phyloP scores from a whole-genome alignment of 2,329 filamentous ascomycete genomes.

The Penicillium sp. region DNA sequence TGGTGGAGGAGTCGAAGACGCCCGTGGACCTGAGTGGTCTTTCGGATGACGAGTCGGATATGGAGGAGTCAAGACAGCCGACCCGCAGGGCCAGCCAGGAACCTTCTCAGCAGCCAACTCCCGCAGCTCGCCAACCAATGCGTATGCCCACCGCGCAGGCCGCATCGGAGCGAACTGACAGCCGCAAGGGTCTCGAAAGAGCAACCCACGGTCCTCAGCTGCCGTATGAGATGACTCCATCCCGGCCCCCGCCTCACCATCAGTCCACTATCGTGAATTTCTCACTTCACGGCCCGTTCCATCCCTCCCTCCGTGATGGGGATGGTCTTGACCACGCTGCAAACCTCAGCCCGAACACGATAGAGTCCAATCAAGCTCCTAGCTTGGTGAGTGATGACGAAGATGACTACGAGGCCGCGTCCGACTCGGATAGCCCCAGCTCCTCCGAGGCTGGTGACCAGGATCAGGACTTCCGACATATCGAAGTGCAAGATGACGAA shows the following conservation, averaged over 20 bases:
- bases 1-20: slow-evolving; percentile 56
- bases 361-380: slow-evolving; percentile 72
- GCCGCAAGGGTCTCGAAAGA: slow-evolving; percentile 56
- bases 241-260: slow-evolving; percentile 31
- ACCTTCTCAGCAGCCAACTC: slow-evolving; percentile 19
- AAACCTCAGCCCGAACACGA: slow-evolving; percentile 67
- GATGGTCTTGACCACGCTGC: slow-evolving; percentile 44
- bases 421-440: slow-evolving; percentile 58
- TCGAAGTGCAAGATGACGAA: slow-evolving; percentile 48
- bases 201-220: slow-evolving; percentile 39
- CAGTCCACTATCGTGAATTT: slow-evolving; percentile 24
- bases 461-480: slow-evolving; percentile 47
- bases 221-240: slow-evolving; percentile 41
- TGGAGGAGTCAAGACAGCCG: slow-evolving; percentile 31
- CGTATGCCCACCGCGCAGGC: slow-evolving; percentile 56
- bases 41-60: slow-evolving; percentile 41
- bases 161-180: slow-evolving; percentile 51
- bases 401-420: slow-evolving; percentile 69
- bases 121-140: slow-evolving; percentile 51
- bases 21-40: slow-evolving; percentile 40
- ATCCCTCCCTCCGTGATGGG: slow-evolving; percentile 42
- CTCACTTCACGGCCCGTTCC: slow-evolving; percentile 46
- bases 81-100: slow-evolving; percentile 16
- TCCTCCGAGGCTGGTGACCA: slow-evolving; percentile 53
- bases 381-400: slow-evolving; percentile 74